These are phyloP conservation scores for Cordyceps fumosorosea DNA, from an alignment of 2,329 filamentous ascomycete genomes.

Conservation along the genomic window DNA sequence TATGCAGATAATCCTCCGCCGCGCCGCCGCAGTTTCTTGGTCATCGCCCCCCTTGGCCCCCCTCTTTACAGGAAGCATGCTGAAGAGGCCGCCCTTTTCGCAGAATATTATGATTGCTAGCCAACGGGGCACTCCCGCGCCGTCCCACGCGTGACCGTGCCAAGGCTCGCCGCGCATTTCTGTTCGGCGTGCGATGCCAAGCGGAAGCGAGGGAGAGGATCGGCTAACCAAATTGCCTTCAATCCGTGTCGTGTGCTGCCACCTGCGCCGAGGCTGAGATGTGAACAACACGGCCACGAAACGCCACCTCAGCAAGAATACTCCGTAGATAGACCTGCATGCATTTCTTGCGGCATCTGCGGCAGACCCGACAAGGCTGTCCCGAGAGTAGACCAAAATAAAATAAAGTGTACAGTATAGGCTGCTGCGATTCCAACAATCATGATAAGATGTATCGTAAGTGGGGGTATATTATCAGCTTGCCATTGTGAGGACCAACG, in stretches of 20 bases:
- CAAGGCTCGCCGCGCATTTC: not conserved
- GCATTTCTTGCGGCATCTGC: not conserved
- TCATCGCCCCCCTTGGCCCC: not conserved
- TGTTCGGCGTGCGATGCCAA: not conserved
- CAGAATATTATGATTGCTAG: not conserved
- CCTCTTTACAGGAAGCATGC: not conserved
- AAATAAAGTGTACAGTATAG: not conserved
- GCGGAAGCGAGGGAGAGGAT: slow-evolving; percentile 3
- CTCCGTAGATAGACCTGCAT: not conserved
- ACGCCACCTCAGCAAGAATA: not conserved
- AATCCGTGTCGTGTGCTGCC: not conserved
- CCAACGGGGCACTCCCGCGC: not conserved
- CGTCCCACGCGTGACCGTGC: slow-evolving; percentile 1
- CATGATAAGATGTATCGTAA: not conserved
- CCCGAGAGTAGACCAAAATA: not conserved
- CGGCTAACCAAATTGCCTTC: not conserved
- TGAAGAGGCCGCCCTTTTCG: not conserved
- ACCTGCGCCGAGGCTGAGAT: slow-evolving; percentile 4
- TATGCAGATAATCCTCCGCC: not conserved
- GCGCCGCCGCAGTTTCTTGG: not conserved
- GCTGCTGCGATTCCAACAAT: not conserved
- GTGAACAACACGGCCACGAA: not conserved
- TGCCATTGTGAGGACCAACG: not conserved
- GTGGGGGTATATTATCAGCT: not conserved
- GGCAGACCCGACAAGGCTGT: not conserved